Evolutionary conservation across 129 eudicot species (phyloP).

Genomic region (Silybum marianum): DNA sequence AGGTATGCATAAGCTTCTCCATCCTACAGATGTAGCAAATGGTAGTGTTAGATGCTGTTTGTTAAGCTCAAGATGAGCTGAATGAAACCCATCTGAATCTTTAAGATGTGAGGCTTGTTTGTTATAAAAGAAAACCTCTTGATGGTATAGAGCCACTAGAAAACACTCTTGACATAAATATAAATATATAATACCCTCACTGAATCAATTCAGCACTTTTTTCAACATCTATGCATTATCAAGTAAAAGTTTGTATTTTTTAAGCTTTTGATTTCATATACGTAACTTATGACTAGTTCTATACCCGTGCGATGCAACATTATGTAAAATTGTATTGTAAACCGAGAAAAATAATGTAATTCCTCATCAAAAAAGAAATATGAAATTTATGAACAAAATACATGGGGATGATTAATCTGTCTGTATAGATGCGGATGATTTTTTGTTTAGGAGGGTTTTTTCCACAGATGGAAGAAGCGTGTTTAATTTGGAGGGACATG

Average conservation of each 20-base stretch:
- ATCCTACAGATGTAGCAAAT: slow-evolving; percentile 52
- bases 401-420: too few species aligned
- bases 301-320: too few species aligned
- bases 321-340: background rate
- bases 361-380: background rate
- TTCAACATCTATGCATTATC: background rate
- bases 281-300: too few species aligned
- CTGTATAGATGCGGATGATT: too few species aligned
- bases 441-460: too few species aligned
- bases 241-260: too few species aligned
- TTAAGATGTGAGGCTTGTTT: background rate
- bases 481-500: too few species aligned
- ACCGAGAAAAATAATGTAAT: background rate
- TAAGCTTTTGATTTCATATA: too few species aligned
- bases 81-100: slow-evolving; percentile 8
- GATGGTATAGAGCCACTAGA: background rate
- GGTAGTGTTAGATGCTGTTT: slow-evolving; percentile 15
- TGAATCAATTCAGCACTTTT: background rate
- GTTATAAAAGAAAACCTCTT: background rate
- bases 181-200: background rate
- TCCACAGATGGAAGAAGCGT: too few species aligned
- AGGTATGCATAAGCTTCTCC: slow-evolving; percentile 97
- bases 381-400: background rate
- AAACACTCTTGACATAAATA: background rate
- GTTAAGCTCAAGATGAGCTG: background rate